phyloP scores from a whole-genome alignment of 2,329 filamentous ascomycete species.

The Cladosporium halotolerans region DNA sequence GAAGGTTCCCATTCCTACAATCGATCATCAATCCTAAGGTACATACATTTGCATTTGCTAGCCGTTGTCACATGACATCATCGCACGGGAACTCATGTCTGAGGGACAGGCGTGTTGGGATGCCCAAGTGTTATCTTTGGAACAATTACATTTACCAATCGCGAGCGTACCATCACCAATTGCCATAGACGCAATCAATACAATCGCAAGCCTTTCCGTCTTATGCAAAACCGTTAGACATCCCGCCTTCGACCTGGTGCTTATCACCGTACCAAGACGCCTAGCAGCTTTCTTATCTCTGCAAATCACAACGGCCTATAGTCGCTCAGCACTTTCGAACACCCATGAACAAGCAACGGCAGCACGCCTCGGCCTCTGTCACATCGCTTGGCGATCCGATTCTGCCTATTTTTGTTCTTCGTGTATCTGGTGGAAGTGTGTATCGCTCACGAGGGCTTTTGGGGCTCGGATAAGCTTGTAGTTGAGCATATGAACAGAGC shows the following conservation, averaged over 20 bases:
- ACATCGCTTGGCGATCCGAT: background rate
- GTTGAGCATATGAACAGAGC: background rate
- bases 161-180: too few species aligned
- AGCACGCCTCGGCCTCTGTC: background rate
- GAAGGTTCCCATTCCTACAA: too few species aligned
- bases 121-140: too few species aligned
- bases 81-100: too few species aligned
- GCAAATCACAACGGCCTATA: background rate
- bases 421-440: too few species aligned
- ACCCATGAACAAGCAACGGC: background rate
- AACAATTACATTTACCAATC: too few species aligned
- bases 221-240: background rate
- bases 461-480: background rate
- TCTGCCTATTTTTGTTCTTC: too few species aligned
- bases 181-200: too few species aligned
- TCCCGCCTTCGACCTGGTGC: background rate
- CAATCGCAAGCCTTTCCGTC: background rate
- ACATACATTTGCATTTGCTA: too few species aligned
- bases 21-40: too few species aligned
- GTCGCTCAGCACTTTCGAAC: background rate
- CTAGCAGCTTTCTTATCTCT: conserved; percentile 8
- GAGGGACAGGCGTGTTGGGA: too few species aligned
- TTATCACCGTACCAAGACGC: conserved; percentile 1
- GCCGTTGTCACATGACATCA: too few species aligned
- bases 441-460: background rate